A percentile compares a stretch with the other conserved stretches of the same genome.
Conservation (phyloP, 495 filamentous ascomycete species). For the Penicillium pulvis region DNA sequence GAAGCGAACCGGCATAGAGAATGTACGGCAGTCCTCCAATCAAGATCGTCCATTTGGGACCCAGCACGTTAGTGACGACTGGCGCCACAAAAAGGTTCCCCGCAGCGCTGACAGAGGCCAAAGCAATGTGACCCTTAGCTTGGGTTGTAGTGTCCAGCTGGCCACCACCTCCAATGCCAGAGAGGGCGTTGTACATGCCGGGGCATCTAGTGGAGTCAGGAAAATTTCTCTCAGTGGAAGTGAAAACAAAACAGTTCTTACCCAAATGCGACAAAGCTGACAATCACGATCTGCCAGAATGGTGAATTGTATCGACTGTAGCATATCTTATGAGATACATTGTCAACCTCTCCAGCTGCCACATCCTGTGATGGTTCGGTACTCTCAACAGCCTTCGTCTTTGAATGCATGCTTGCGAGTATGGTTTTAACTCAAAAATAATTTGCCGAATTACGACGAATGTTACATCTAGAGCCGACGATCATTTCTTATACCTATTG, state of each 20-base stretch:
- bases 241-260: not conserved
- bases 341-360: not conserved
- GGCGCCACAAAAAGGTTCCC: slow-evolving; percentile 9
- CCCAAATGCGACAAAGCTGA: slow-evolving; percentile 12
- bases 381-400: not conserved
- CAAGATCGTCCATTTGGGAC: slow-evolving; percentile 10
- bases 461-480: not conserved
- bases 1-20: slow-evolving; percentile 7
- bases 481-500: not conserved
- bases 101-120: slow-evolving; percentile 8
- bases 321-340: not conserved
- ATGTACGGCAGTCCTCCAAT: slow-evolving; percentile 8
- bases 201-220: slow-evolving; percentile 4
- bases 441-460: no score
- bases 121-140: slow-evolving; percentile 10
- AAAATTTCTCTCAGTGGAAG: not conserved
- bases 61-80: slow-evolving; percentile 7
- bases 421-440: not conserved
- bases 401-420: not conserved
- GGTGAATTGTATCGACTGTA: slow-evolving; percentile 10
- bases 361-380: not conserved
- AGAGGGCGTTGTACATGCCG: slow-evolving; percentile 11
- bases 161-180: slow-evolving; percentile 11
- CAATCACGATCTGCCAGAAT: slow-evolving; percentile 12
- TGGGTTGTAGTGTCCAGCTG: slow-evolving; percentile 8